Base-by-base conservation (phyloP, 331 rosid species). In the Quercus phellos region DNA sequence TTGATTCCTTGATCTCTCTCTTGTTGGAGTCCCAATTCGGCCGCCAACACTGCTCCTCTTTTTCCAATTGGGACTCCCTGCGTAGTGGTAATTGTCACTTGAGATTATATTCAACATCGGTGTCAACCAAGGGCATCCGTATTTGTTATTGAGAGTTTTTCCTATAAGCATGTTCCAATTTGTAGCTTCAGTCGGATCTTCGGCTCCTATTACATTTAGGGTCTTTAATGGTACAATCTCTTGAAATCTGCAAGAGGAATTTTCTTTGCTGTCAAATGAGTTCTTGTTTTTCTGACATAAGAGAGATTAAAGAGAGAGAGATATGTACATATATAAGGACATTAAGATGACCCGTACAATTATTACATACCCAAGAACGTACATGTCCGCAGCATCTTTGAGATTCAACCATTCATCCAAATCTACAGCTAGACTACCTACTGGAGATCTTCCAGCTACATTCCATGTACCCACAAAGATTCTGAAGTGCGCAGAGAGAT, bases 391-490 rank as follows among this genome's bases (percentile, higher is more conserved):
- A 8, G 91, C 90, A 69, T 90, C 94, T 80, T 87, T 95, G 74
- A 94, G 90, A 82, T 90, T 92, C 74, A 90, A 77, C 97, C 96
- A 92, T 68, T 94, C 98, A 24, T 88, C 97, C 86, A 92, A 89
- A 83, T 94, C 99, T 74, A 90, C 94, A 22, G 87, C 93, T 74
- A 92, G 85, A 85, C 97, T 94, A 75, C 95, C 96, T 6, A 78
- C 56, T 4, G 99, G 99, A 22, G 90, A 90, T 69, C 87, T 91
- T 12, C 97, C 99, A 18, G 89, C 98, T 35, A 94, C 98, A 87
- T 94, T 94, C 99, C 98, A 94, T 73, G 96, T 88, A 26, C 99
- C 98, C 77, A 92, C 93, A 72, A 94, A 91, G 60, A 94, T 84
- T 81, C 99, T 91, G 82, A 81, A 82, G 70, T 18, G 51, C 9